Base-by-base conservation (phyloP, 805 yeast species). In the Alloascoidea hylecoeti region DNA sequence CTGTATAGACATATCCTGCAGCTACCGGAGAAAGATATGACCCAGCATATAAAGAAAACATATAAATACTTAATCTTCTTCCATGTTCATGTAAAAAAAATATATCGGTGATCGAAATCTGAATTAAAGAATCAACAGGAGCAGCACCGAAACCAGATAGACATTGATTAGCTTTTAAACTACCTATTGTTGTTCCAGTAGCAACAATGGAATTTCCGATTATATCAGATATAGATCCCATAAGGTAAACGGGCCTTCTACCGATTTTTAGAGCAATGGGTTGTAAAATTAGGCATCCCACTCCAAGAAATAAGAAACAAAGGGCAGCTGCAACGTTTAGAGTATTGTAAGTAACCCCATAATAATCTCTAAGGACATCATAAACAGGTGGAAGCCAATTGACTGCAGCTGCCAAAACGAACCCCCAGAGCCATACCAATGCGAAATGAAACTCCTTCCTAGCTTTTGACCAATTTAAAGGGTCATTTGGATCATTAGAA, bases 11-110 rank as follows among this genome's bases (percentile, higher is more conserved):
- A 45, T 70, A 68, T 9, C 78, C 78, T 6, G 78, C 75, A 36
- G 73, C 61, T 46, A 74, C 57, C 3, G 80, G 79, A 3, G 78
- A 78, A 40, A 72, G 52, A 45, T 58, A 75, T 34, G 73, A 68
- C 5, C 76, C 71, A 9, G 64, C 62, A 28, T 72, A 61, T 14
- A 77, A 58, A 13, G 78, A 70, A 41, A 64, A 52, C 42, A 73
- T 71, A 49, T 74, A 74, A 16, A 71, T 47, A 28, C 65, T 64
- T 60, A 68, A 56, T 30, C 60, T 61, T n/a, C 58, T 53, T 3
- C 70, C 69, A 44, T 71, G 53, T 48, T 70, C 68, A 46, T 71
- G 74, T 44, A 65, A 68, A 48, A 68, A 71, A 46, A 62, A 69
- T 35, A 69, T 47, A 48, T 70, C 76, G 5, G 68, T 57, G 37